Conservation (phyloP, 495 filamentous ascomycete species). For the Talaromyces thailandensis region DNA sequence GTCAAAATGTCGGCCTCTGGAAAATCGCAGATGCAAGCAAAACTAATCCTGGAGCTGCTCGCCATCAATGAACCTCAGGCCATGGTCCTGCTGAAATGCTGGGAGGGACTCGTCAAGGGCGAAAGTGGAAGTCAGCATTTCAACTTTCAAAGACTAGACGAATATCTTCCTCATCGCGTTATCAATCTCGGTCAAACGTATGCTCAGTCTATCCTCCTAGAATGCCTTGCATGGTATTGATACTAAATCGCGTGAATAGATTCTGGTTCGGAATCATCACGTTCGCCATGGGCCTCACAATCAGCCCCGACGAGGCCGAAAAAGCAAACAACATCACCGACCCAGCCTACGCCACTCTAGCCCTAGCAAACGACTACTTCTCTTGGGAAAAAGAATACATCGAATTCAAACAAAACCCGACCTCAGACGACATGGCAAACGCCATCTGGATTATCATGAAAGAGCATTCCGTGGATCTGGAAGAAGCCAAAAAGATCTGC, state of each 20-base stretch:
- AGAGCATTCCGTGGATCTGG: neutral
- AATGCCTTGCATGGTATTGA: neutral
- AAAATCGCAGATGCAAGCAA: neutral
- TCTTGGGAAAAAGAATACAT: neutral
- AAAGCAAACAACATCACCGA: neutral
- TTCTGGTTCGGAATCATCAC: neutral
- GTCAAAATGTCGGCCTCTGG: neutral
- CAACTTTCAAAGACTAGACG: neutral
- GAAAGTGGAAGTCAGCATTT: neutral
- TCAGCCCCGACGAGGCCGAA: neutral
- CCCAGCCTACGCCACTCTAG: neutral
- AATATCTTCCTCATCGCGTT: neutral
- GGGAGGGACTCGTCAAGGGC: neutral
- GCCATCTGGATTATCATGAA: neutral
- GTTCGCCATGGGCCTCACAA: neutral
- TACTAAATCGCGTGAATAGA: neutral
- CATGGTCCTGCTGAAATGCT: neutral
- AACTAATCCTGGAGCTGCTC: neutral
- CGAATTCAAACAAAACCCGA: neutral
- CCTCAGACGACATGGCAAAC: neutral
- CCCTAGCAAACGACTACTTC: neutral
- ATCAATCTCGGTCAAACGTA: neutral
- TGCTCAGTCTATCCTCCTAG: neutral
- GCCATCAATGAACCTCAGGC: neutral
- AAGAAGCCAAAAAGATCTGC: neutral